Conservation (phyloP, 1,284 basidiomycete genomes). For the Lentinula novae-zelandiae region DNA sequence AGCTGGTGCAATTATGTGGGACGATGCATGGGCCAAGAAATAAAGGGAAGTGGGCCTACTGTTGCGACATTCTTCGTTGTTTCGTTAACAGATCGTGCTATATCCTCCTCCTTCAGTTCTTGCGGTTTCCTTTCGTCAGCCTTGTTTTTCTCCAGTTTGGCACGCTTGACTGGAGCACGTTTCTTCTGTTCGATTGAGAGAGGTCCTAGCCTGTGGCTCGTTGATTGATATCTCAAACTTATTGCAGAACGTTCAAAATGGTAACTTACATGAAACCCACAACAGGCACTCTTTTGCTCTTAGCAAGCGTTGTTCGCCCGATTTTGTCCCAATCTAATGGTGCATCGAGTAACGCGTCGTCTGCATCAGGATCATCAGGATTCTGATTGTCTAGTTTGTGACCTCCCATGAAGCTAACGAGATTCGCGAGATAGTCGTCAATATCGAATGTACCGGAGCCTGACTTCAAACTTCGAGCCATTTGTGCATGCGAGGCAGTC, state of each 20-base stretch:
- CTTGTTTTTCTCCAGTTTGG: slow-evolving; percentile 71
- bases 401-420: slow-evolving; percentile 72
- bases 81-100: slow-evolving; percentile 74
- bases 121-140: slow-evolving; percentile 66
- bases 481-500: slow-evolving; percentile 68
- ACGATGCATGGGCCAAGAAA: neutral
- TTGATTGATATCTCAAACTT: neutral
- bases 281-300: slow-evolving; percentile 69
- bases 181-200: slow-evolving; percentile 76
- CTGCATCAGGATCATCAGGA: slow-evolving; percentile 35
- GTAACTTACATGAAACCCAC: slow-evolving; percentile 74
- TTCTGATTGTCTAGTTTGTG: slow-evolving; percentile 41
- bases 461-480: slow-evolving; percentile 83
- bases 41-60: slow-evolving; percentile 34
- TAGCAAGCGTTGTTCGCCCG: slow-evolving; percentile 68
- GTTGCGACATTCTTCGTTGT: slow-evolving; percentile 74
- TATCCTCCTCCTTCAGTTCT: slow-evolving; percentile 74
- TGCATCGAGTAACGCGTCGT: slow-evolving; percentile 14
- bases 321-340: slow-evolving; percentile 71
- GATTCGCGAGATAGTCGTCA: slow-evolving; percentile 75
- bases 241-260: neutral
- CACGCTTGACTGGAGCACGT: slow-evolving; percentile 52
- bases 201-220: slow-evolving; percentile 63
- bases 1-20: slow-evolving; percentile 36
- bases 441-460: slow-evolving; percentile 79